Conservation (phyloP, 2,329 filamentous ascomycete genomes). For the Alternaria alternata region DNA sequence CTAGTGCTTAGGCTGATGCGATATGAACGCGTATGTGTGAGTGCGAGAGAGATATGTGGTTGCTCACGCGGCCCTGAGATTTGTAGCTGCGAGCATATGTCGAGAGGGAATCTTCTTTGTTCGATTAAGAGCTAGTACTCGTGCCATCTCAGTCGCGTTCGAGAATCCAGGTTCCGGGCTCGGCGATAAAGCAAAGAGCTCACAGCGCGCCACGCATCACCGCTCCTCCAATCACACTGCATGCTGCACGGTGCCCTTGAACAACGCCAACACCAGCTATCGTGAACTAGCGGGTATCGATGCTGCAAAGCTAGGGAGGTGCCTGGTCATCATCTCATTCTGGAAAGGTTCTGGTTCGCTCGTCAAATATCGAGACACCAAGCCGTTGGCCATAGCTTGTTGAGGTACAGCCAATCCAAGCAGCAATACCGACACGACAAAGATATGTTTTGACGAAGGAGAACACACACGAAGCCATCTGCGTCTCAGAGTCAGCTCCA, state of each 20-base stretch:
- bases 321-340: background rate
- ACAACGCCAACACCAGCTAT: background rate
- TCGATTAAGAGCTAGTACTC: too few species aligned
- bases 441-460: background rate
- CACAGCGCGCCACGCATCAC: constrained; percentile 4
- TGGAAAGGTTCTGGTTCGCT: background rate
- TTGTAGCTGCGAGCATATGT: too few species aligned
- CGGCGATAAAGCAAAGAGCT: constrained; percentile 3
- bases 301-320: background rate
- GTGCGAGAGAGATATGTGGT: too few species aligned
- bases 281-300: background rate
- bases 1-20: too few species aligned
- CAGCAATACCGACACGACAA: background rate
- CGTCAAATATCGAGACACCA: background rate
- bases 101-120: too few species aligned
- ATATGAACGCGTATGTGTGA: too few species aligned
- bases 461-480: background rate
- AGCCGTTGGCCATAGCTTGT: background rate
- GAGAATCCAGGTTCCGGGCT: background rate
- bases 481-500: background rate
- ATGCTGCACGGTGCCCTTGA: background rate
- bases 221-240: constrained; percentile 2
- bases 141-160: background rate
- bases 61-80: too few species aligned
- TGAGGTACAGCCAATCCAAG: background rate